Evolutionary conservation across 495 filamentous ascomycete genomes (phyloP), one percentile per base, ranked within the genome.

Genomic region (Aspergillus mulundensis): DNA sequence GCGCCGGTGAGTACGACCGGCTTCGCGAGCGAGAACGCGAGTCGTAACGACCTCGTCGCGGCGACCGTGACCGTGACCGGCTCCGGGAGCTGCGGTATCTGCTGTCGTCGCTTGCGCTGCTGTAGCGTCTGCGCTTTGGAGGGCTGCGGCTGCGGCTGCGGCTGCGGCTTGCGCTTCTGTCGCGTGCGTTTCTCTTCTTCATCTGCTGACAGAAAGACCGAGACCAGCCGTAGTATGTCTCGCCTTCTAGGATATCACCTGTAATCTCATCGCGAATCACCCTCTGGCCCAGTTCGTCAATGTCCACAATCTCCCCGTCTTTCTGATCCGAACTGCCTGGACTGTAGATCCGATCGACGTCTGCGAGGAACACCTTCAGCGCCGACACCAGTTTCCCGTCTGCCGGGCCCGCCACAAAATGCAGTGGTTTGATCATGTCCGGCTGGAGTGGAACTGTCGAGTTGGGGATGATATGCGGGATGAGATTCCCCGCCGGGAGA

Each of bases 181-280:
- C 53, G 24, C 58, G 65, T 10, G 65, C 72, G 46, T 77, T 75
- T 53, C 82, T 75, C 50, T 79, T 80, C 65, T 85, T 89, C 87
- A 93, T 95, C 57, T 86, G 85, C 59, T 88, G 78, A 70, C 89
- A 95, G 60, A 95, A 96, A 7, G 74, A 70, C 42, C 79, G 82
- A 14, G 87, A 91, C 91, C 91, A 96, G 36, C 89, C 91, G 64
- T 94, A 94, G 63, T 95, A 95, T 7, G 84, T 85, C 30, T 93
- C 84, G 7, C 84, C 83, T n/a, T 70, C 62, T 10, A 75, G 50
- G 18, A 85, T 68, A 12, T 88, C 83, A 0, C 83, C 85, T 1
- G 78, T 82, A 10, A 79, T 76, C 56, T 82, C 79, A 53, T 88
- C 84, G 1, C 78, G 66, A 11, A 84, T 64, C 10, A 91, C 70